Conservation (phyloP, 2,329 filamentous ascomycete genomes). For the Periconia sp. region DNA sequence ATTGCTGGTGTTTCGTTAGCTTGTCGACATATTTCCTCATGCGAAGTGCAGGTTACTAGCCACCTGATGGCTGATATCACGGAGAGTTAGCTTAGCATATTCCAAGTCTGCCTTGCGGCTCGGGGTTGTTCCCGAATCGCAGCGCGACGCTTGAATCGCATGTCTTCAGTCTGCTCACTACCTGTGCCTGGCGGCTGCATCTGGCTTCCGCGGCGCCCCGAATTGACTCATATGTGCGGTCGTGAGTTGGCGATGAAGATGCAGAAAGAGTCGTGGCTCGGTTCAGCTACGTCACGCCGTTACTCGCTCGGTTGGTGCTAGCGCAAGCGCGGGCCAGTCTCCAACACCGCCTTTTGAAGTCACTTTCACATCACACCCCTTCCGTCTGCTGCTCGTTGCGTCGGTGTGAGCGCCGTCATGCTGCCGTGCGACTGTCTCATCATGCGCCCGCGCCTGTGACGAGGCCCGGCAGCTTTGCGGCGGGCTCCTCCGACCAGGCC, state of each 20-base stretch:
- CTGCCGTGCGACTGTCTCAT: conserved; percentile 12
- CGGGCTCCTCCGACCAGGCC: conserved; percentile 8
- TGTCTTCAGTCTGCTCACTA: neutral
- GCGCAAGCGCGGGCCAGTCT: conserved; percentile 11
- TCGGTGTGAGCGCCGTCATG: conserved; percentile 40
- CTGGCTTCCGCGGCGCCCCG: conserved; percentile 4
- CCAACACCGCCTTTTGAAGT: conserved; percentile 36
- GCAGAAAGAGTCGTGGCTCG: neutral
- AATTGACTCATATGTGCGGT: conserved; percentile 6
- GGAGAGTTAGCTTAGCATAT: conserved; percentile 6
- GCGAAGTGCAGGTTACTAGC: conserved; percentile 4
- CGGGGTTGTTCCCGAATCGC: neutral
- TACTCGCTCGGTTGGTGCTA: conserved; percentile 5
- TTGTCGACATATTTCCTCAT: too few species aligned
- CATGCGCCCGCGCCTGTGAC: conserved; percentile 10
- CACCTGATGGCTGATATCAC: conserved; percentile 12
- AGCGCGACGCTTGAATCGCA: conserved; percentile 1
- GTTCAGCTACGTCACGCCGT: conserved; percentile 21
- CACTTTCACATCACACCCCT: conserved; percentile 12
- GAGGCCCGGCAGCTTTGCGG: conserved; percentile 7
- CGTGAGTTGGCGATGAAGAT: conserved; percentile 5
- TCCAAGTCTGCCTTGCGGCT: conserved; percentile 18
- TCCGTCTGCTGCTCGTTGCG: conserved; percentile 14
- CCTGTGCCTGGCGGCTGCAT: neutral
- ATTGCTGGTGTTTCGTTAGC: conserved; percentile 5